Evolutionary conservation across 176 grass and related monocot genomes (phyloP), one percentile per base, ranked within the genome.

Genomic region (Saccharum spontaneum): DNA sequence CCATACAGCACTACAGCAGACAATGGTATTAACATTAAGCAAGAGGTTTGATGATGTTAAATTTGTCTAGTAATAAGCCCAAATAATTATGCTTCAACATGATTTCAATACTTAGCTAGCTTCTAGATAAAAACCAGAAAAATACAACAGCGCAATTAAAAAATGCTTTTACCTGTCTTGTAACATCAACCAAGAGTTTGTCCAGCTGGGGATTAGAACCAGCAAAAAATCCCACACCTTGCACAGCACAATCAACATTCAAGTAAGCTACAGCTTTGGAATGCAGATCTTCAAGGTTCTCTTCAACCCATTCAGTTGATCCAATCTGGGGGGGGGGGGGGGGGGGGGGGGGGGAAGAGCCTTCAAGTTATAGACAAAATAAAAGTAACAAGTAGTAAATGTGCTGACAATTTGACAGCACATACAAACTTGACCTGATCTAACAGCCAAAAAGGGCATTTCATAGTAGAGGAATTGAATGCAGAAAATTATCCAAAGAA

Each of bases 241-340:
- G 96, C 81, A 98, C 96, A 10, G 96, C 93, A 83, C 96, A 98
- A 89, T 98, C 96, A 89, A 98, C 93, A 90, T 98, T 98, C 65
- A 98, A 76, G 74, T 98, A 98, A 54, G 83, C 93, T 80, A 98
- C 93, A 92, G 96, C 96, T 92, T 94, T 94, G n/a, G 96, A 92
- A 80, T 89, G 68, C 60, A 98, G 90, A 88, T 87, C 92, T 81
- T 69, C 87, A 67, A 98, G 87, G 89, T 98, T 94, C 48, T 98
- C 91, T 84, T 98, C 96, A 44, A 98, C 91, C 93, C 93, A 95
- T 81, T 93, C 93, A 60, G 93, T 95, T 33, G 93, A 93, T 72
- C 91, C 92, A 28, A 98, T 93, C 92, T 95, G 90, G 49, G 84
- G 83, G 77, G 79, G 62, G 82, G 74, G 79, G 62, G 82, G 74